These are phyloP conservation scores for Calonectria montana DNA, from an alignment of 2,329 filamentous ascomycete genomes.

Conservation along the genomic window DNA sequence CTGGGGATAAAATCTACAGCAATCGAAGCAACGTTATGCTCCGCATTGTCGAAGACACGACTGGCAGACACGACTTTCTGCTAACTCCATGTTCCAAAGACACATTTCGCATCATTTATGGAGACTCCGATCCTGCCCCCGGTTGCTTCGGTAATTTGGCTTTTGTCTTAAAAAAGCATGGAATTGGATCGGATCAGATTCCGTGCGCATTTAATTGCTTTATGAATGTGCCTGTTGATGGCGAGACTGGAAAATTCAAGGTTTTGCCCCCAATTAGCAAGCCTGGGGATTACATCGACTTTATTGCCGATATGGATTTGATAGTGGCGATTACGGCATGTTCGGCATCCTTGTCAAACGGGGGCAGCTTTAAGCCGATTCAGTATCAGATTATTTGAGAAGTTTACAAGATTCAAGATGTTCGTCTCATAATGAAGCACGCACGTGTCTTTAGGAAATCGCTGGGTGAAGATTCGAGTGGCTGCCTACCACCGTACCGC, in stretches of 20 bases:
- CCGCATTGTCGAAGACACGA: not conserved
- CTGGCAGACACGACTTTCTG: slow-evolving; percentile 1
- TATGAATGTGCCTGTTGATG: slow-evolving; percentile 9
- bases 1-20: not conserved
- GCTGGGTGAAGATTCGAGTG: not conserved
- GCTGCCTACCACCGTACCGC: not conserved
- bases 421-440: not conserved
- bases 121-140: not conserved
- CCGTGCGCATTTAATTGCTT: slow-evolving; percentile 17
- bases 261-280: not conserved
- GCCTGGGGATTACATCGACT: slow-evolving; percentile 2
- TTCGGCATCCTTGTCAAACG: slow-evolving; percentile 1
- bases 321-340: slow-evolving; percentile 9
- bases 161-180: not conserved
- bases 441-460: not conserved
- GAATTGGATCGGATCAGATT: not conserved
- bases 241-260: slow-evolving; percentile 6
- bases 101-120: slow-evolving; percentile 15
- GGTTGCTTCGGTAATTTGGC: slow-evolving; percentile 13
- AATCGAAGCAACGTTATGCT: slow-evolving; percentile 13
- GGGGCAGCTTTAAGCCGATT: slow-evolving; percentile 5
- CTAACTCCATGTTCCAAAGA: slow-evolving; percentile 9
- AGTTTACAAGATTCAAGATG: not conserved
- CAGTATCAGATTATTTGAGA: not conserved
- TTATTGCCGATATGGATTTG: slow-evolving; percentile 3